Conservation (phyloP, 192 early-diverging fungal species). For the Lunasporangiospora selenospora region DNA sequence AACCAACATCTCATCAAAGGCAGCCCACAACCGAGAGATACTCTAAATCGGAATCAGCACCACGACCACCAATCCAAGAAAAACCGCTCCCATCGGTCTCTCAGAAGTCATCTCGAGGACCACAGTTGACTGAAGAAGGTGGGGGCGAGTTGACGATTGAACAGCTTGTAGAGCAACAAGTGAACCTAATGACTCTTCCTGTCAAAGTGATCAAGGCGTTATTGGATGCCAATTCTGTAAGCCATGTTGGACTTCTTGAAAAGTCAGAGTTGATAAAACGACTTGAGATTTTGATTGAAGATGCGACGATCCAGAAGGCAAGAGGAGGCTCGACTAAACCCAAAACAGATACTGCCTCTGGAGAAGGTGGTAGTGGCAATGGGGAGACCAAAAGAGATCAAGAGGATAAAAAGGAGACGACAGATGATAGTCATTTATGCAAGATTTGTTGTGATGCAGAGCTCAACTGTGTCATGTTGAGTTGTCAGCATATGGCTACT, state of each 20-base stretch:
- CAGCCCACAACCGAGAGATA: too few relatives aligned
- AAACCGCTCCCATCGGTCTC: too few relatives aligned
- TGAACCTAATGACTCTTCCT: conserved; percentile 16
- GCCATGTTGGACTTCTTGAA: conserved; percentile 70
- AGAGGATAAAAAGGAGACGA: neutral
- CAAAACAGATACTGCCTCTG: too few relatives aligned
- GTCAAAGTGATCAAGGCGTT: conserved; percentile 70
- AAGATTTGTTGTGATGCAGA: conserved; percentile 82
- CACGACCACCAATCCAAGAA: too few relatives aligned
- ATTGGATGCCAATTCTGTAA: conserved; percentile 68
- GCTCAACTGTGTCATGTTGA: conserved; percentile 83
- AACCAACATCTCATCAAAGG: too few relatives aligned
- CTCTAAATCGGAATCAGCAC: too few relatives aligned
- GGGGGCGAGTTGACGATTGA: neutral
- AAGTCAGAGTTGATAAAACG: conserved; percentile 74
- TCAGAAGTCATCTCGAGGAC: neutral
- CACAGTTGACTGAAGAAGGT: neutral
- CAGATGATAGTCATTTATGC: conserved; percentile 68
- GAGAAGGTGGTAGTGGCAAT: neutral
- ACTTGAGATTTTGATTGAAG: conserved; percentile 65
- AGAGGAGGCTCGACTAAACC: too few relatives aligned
- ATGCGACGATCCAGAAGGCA: conserved; percentile 54
- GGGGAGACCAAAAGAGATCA: neutral
- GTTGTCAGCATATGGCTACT: conserved; percentile 85
- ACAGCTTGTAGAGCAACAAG: conserved; percentile 1